Evolutionary conservation across 1,139 yeast species (phyloP).

Genomic region (Kodamaea derodonti): DNA sequence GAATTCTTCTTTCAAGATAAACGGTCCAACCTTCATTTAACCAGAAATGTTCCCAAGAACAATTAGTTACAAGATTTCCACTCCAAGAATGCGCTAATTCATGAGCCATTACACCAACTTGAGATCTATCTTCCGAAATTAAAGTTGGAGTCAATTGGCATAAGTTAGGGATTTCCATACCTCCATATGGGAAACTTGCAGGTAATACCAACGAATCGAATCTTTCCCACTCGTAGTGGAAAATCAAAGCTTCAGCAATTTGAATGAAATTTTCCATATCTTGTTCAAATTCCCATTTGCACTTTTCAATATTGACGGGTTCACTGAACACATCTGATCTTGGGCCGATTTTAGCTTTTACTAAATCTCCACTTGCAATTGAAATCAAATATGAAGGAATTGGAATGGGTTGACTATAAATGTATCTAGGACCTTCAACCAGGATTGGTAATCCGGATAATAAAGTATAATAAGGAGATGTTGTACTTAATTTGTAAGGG

Average conservation of each 20-base stretch:
- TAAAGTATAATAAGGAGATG: conserved; percentile 62
- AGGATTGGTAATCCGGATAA: conserved; percentile 59
- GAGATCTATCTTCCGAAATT: conserved; percentile 80
- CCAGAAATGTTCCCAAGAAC: conserved; percentile 94
- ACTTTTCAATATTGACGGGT: conserved; percentile 61
- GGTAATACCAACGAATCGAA: conserved; percentile 83
- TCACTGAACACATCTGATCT: conserved; percentile 81
- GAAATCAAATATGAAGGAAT: conserved; percentile 85
- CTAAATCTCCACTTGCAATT: conserved; percentile 79
- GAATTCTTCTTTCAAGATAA: conserved; percentile 79
- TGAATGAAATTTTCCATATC: conserved; percentile 78
- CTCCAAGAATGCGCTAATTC: conserved; percentile 93
- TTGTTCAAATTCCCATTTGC: conserved; percentile 74
- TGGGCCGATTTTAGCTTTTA: conserved; percentile 72
- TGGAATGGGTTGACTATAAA: conserved; percentile 72
- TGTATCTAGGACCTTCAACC: conserved; percentile 34
- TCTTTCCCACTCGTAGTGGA: conserved; percentile 80
- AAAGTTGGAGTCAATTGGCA: conserved; percentile 91
- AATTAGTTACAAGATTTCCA: conserved; percentile 85
- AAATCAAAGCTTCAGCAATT: conserved; percentile 78
- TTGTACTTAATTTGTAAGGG: conserved; percentile 54
- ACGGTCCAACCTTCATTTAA: conserved; percentile 97
- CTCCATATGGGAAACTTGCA: conserved; percentile 86
- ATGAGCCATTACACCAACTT: conserved; percentile 86
- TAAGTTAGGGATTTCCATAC: conserved; percentile 92